Evolutionary conservation across 2,329 filamentous ascomycete species (phyloP).

Genomic region (Botrytis tulipae): DNA sequence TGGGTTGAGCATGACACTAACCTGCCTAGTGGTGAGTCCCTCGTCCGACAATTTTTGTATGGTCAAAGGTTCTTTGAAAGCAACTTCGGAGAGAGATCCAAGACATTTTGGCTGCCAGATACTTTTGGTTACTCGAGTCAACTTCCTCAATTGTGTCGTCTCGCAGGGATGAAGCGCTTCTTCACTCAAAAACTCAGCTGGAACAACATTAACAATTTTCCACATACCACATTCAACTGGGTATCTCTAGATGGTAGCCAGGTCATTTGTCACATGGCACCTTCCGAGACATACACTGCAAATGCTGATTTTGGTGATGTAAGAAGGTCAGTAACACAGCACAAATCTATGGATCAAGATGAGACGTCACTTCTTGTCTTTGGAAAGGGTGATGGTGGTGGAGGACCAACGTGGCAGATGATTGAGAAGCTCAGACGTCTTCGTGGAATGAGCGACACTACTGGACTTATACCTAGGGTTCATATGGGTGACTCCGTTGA

Average conservation of each 20-base stretch:
- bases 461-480: constrained; percentile 79
- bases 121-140: constrained; percentile 98
- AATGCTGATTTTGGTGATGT: constrained; percentile 94
- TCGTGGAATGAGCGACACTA: constrained; percentile 85
- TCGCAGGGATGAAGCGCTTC: constrained; percentile 95
- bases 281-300: constrained; percentile 91
- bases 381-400: constrained; percentile 94
- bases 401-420: constrained; percentile 90
- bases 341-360: constrained; percentile 95
- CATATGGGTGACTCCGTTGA: constrained; percentile 89
- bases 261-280: constrained; percentile 96
- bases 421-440: constrained; percentile 92
- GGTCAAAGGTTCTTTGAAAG: constrained; percentile 94
- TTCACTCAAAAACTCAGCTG: constrained; percentile 98
- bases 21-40: constrained; percentile 89
- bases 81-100: constrained; percentile 82
- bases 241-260: constrained; percentile 93
- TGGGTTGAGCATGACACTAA: constrained; percentile 99
- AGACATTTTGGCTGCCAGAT: constrained; percentile 96
- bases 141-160: constrained; percentile 85
- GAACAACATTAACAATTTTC: constrained; percentile 99
- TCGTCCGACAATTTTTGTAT: constrained; percentile 91
- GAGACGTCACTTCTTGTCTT: constrained; percentile 88
- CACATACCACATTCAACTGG: constrained; percentile 99
- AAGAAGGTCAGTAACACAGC: constrained; percentile 81